These are phyloP conservation scores for Aspergillus hancockii DNA, from an alignment of 495 filamentous ascomycete species.

Conservation along the genomic window DNA sequence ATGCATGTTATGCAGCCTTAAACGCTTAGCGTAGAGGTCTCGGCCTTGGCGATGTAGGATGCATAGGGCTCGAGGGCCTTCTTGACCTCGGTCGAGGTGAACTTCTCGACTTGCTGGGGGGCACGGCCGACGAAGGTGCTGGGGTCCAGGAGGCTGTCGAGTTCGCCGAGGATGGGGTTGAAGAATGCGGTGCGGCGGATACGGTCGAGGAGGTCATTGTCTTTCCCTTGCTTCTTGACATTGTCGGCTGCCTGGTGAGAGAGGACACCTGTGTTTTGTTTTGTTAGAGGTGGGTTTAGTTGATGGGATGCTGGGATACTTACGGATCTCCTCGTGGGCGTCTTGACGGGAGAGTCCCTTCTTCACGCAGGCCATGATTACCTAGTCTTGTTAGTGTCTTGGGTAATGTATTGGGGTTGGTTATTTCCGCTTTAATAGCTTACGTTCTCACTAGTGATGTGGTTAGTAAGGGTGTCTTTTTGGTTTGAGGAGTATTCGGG, in stretches of 20 bases:
- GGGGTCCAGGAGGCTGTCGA: slow-evolving; percentile 73
- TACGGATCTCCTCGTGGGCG: slow-evolving; percentile 83
- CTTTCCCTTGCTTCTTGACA: slow-evolving; percentile 77
- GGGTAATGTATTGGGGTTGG: background rate
- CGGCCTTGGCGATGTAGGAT: slow-evolving; percentile 36
- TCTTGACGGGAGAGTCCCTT: slow-evolving; percentile 81
- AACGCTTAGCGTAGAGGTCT: slow-evolving; percentile 55
- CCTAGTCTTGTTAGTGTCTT: slow-evolving; percentile 39
- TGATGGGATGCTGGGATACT: slow-evolving; percentile 7
- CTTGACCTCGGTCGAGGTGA: slow-evolving; percentile 55
- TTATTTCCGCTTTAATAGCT: no score
- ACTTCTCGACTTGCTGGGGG: slow-evolving; percentile 58
- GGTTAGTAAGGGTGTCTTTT: slow-evolving; percentile 18
- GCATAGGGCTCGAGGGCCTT: slow-evolving; percentile 54
- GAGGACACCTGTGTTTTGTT: slow-evolving; percentile 60
- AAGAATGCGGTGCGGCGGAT: slow-evolving; percentile 79
- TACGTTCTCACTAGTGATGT: slow-evolving; percentile 42
- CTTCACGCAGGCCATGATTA: slow-evolving; percentile 84
- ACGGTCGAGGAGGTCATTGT: slow-evolving; percentile 82
- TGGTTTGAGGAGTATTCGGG: background rate
- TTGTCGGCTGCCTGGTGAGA: slow-evolving; percentile 79
- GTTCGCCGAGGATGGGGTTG: slow-evolving; percentile 71
- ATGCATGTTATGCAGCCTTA: slow-evolving; percentile 23
- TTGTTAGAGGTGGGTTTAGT: background rate
- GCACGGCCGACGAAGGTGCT: slow-evolving; percentile 67